Percentiles rank a stretch among this genome's conserved stretches.
Conservation (phyloP, 306 rosid genomes). For the Ammopiptanthus mongolicus region DNA sequence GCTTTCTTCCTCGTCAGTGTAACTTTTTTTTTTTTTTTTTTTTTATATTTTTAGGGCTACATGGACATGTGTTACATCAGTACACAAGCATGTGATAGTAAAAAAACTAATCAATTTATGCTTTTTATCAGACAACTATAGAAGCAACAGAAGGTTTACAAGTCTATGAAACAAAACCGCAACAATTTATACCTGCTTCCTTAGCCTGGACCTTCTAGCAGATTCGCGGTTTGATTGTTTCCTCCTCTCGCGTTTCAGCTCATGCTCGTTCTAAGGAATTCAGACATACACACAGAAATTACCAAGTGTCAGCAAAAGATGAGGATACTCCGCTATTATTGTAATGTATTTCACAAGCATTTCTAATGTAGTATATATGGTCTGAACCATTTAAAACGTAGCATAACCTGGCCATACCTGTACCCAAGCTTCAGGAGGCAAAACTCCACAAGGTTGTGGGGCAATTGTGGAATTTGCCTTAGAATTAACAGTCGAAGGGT, state of each 20-base stretch:
- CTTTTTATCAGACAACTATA: not conserved
- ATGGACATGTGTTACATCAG: not conserved
- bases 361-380: not conserved
- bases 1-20: not conserved
- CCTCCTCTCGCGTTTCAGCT: constrained; percentile 86
- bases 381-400: not conserved
- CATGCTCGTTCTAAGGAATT: constrained; percentile 69
- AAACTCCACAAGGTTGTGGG: constrained; percentile 42
- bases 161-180: not conserved
- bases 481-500: constrained; percentile 37
- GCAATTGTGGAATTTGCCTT: constrained; percentile 30
- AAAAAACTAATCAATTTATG: not conserved
- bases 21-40: not conserved
- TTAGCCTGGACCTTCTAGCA: constrained; percentile 94
- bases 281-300: constrained; percentile 14
- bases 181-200: constrained; percentile 76
- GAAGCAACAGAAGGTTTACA: not conserved
- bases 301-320: not conserved
- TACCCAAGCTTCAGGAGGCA: constrained; percentile 72
- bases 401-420: constrained; percentile 40
- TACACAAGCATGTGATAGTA: not conserved
- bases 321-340: not conserved
- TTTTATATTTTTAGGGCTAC: not conserved
- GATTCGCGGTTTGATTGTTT: constrained; percentile 98
- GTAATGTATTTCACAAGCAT: not conserved